Conservation (phyloP, 768 basidiomycete species). For the Mycena leptocephala region DNA sequence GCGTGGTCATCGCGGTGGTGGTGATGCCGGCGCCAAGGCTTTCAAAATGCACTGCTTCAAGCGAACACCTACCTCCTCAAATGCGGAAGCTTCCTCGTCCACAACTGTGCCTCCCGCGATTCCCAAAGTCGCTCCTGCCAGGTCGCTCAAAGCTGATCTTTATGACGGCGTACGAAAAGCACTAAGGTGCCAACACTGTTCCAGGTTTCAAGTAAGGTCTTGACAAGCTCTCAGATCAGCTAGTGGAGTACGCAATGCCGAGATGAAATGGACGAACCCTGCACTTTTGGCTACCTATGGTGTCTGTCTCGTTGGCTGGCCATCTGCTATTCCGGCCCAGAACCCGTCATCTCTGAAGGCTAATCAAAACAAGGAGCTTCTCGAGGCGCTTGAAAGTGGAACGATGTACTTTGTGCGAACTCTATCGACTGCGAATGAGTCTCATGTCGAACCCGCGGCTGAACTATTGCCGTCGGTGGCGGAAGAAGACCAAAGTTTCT, state of each 20-base stretch:
- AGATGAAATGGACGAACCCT: conserved; percentile 86
- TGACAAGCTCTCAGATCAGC: conserved; percentile 51
- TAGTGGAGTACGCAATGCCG: conserved; percentile 75
- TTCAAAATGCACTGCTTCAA: conserved; percentile 67
- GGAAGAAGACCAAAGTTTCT: conserved; percentile 28
- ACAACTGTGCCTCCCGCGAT: neutral
- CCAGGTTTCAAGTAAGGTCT: conserved; percentile 17
- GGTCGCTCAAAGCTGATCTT: conserved; percentile 68
- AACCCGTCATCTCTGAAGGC: conserved; percentile 76
- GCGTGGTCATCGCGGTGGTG: conserved; percentile 73
- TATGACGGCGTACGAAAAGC: conserved; percentile 70
- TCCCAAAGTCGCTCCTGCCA: conserved; percentile 39
- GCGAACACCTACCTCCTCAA: conserved; percentile 21
- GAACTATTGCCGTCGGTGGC: conserved; percentile 23
- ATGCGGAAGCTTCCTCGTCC: conserved; percentile 25
- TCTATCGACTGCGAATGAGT: conserved; percentile 50
- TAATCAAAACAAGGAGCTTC: conserved; percentile 68
- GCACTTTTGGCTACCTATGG: conserved; percentile 71
- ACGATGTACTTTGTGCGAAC: conserved; percentile 64
- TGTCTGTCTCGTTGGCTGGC: conserved; percentile 78
- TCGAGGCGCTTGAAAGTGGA: conserved; percentile 66
- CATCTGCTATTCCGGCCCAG: conserved; percentile 67
- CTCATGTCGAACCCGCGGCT: conserved; percentile 45
- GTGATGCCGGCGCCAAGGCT: conserved; percentile 68
- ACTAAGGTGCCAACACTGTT: conserved; percentile 61